Conservation (phyloP, 2,329 filamentous ascomycete species). For the Xylaria sp. region DNA sequence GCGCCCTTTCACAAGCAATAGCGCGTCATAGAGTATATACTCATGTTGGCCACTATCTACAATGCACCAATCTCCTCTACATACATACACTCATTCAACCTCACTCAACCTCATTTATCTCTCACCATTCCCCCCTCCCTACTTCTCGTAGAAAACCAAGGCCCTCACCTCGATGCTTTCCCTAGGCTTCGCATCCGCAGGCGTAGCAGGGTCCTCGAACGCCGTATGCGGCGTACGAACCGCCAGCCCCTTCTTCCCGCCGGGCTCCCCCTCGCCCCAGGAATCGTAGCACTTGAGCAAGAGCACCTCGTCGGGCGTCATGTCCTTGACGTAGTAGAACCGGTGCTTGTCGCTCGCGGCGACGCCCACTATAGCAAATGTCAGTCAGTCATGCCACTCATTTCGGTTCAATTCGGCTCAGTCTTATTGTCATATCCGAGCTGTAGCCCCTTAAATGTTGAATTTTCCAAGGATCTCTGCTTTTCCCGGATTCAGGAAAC, state of each 20-base stretch:
- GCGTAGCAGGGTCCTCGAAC: constrained; percentile 66
- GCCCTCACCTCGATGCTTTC: constrained; percentile 74
- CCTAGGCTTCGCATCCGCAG: constrained; percentile 56
- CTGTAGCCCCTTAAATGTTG: not conserved
- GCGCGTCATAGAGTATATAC: not conserved
- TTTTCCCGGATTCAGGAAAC: no score
- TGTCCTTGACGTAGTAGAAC: constrained; percentile 75
- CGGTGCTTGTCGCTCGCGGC: constrained; percentile 66
- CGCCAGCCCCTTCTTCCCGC: constrained; percentile 55
- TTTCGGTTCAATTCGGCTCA: not conserved
- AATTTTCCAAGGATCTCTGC: not conserved
- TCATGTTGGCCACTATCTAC: not conserved
- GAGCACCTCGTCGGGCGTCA: constrained; percentile 65
- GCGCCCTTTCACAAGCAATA: not conserved
- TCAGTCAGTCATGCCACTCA: not conserved
- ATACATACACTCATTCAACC: not conserved
- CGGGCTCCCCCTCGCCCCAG: constrained; percentile 52
- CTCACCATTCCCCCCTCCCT: not conserved
- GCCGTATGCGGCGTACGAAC: constrained; percentile 64
- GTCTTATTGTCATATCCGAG: not conserved
- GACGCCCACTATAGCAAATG: constrained; percentile 57
- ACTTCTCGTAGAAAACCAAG: constrained; percentile 67
- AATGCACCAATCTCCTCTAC: not conserved
- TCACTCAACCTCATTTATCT: not conserved
- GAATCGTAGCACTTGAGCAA: constrained; percentile 67